Evolutionary conservation across 768 basidiomycete genomes (phyloP), one percentile per base, ranked within the genome.

Genomic region (Kwoniella sp.): DNA sequence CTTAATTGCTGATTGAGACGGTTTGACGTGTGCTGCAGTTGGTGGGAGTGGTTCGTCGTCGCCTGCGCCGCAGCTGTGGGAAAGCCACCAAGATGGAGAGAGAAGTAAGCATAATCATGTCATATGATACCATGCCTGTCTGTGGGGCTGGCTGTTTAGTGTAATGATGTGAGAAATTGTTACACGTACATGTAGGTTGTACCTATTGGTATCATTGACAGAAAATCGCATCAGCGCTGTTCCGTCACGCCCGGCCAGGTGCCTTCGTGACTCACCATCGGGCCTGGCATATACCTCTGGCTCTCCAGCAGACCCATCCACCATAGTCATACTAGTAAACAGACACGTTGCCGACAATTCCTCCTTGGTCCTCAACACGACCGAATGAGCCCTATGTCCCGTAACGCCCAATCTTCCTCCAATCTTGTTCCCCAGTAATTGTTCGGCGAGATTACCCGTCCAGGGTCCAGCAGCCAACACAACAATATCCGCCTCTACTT

Each of bases 391-490:
- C 54, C 81, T 51, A 52, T 72, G 70, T 6, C 80, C 80, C 12
- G 62, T 60, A 2, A 81, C 78, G n/a, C 58, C 69, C 17, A 81
- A 67, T 37, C 52, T 51, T 1, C 60, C 51, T 1, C 77, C 80
- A 10, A 74, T 55, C 33, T 69, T 53, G 15, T 61, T 47, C 2
- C 75, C 76, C 21, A 83, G 60, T n/a, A 83, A 66, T 37, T 74
- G 59, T 36, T 63, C 51, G 3, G 80, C 70, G 1, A 94, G 76
- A 9, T 73, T 73, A 8, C 90, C 83, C 0, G 90, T 90, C 92
- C 92, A 96, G 17, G 90, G 89, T 25, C 92, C 92, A n/a, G 90
- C 90, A 44, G 87, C 85, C 54, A 96, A 78, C 44, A 95, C 82
- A 65, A 92, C 85, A 59, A 88, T 83, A 10, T 88, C 88, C 17